Percentiles rank a stretch among this genome's conserved stretches.
phyloP scores from a whole-genome alignment of 2,329 filamentous ascomycete genomes.

The Paecilomyces dactylethromorphus region DNA sequence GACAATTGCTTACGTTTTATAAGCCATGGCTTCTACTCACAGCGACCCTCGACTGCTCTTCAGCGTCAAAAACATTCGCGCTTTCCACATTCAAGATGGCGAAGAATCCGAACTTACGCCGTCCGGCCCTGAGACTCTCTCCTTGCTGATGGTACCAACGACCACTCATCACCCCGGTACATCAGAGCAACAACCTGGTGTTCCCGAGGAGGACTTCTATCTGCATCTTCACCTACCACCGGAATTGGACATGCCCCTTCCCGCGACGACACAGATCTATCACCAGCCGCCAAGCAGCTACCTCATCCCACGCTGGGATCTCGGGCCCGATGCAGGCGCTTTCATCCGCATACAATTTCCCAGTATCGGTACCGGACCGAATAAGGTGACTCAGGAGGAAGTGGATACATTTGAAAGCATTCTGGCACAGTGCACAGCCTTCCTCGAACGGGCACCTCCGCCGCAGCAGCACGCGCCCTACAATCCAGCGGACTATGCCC shows the following conservation, averaged over 20 bases:
- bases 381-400: constrained; percentile 74
- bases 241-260: constrained; percentile 86
- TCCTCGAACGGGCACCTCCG: constrained; percentile 74
- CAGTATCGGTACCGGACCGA: constrained; percentile 56
- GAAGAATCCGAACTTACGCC: constrained; percentile 75
- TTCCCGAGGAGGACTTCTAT: constrained; percentile 84
- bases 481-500: constrained; percentile 73
- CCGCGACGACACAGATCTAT: constrained; percentile 94
- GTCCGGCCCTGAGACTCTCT: constrained; percentile 82
- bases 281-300: constrained; percentile 91
- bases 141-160: constrained; percentile 91
- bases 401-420: constrained; percentile 97
- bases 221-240: constrained; percentile 90
- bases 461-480: constrained; percentile 51
- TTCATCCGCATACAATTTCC: constrained; percentile 95
- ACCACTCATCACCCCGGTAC: constrained; percentile 60
- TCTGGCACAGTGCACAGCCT: constrained; percentile 93
- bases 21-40: constrained; percentile 6
- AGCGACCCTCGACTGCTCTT: constrained; percentile 35
- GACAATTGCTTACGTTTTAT: background rate
- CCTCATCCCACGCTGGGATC: constrained; percentile 89
- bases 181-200: constrained; percentile 50
- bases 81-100: constrained; percentile 86
- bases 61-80: constrained; percentile 71
- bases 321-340: constrained; percentile 78